phyloP scores from a whole-genome alignment of 116 monocot species.

The Posidonia oceanica region DNA sequence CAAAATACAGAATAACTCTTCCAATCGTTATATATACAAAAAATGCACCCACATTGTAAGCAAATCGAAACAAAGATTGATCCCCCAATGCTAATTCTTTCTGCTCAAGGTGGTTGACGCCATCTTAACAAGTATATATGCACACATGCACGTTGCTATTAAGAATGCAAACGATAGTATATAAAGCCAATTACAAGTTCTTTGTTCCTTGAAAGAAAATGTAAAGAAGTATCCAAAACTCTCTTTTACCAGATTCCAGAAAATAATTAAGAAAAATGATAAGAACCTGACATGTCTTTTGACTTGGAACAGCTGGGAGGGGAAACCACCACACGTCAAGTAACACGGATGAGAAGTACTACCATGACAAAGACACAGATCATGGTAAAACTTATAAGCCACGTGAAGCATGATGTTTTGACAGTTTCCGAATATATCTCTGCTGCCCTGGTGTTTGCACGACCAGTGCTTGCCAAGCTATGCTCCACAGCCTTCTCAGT shows the following conservation, averaged over 20 bases:
- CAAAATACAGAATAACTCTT: no score
- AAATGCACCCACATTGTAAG: no score
- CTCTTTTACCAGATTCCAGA: not conserved
- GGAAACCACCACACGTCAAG: slow-evolving; percentile 5
- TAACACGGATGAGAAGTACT: slow-evolving; percentile 54
- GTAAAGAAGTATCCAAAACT: not conserved
- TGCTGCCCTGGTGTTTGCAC: slow-evolving; percentile 33
- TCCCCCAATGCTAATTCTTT: no score
- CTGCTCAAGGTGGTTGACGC: no score
- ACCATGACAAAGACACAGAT: slow-evolving; percentile 53
- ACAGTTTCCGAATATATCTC: slow-evolving; percentile 39
- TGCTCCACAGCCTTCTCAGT: slow-evolving; percentile 84
- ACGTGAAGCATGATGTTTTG: slow-evolving; percentile 62
- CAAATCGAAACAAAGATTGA: no score
- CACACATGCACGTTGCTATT: no score
- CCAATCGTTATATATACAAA: no score
- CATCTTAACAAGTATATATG: no score
- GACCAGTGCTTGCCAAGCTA: slow-evolving; percentile 57
- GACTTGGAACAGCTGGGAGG: not conserved
- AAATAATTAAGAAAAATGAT: not conserved
- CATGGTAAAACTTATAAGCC: slow-evolving; percentile 49
- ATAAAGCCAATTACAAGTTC: not conserved
- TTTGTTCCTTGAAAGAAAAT: not conserved
- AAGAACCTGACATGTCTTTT: not conserved
- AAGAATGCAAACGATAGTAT: not conserved